These are phyloP conservation scores for Seminavis robusta DNA, from an alignment of 108 stramenopile species.

Conservation along the genomic window DNA sequence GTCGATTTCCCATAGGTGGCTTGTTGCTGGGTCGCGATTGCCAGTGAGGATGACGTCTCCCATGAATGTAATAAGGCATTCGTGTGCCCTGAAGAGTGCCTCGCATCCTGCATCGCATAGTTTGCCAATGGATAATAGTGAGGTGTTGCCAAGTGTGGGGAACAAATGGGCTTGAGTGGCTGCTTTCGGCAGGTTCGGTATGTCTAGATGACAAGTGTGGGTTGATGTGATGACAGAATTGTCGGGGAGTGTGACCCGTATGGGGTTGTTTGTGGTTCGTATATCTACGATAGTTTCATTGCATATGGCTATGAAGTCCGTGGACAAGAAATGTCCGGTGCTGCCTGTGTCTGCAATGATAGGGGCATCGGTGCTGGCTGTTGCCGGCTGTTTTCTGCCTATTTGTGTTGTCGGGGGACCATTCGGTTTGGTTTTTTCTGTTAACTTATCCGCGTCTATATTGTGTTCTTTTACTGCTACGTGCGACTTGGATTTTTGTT, in stretches of 20 bases:
- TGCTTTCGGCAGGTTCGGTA: neutral
- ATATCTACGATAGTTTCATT: neutral
- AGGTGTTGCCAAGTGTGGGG: neutral
- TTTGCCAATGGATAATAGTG: conserved; percentile 18
- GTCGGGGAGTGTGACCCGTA: neutral
- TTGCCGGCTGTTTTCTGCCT: too few species aligned
- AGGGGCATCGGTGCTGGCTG: too few species aligned
- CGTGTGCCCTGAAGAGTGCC: neutral
- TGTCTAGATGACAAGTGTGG: neutral
- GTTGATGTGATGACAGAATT: neutral
- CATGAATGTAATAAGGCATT: conserved; percentile 1
- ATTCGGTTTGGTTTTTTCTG: too few species aligned
- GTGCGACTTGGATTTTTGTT: too few species aligned
- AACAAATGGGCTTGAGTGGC: conserved; percentile 10
- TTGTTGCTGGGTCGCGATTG: conserved; percentile 1
- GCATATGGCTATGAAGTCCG: too few species aligned
- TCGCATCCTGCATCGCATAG: conserved; percentile 23
- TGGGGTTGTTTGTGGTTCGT: neutral
- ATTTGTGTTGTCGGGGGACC: too few species aligned
- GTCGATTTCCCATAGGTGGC: conserved; percentile 12
- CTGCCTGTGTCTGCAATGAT: conserved; percentile 7
- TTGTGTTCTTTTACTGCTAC: too few species aligned
- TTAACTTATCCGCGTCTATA: too few species aligned
- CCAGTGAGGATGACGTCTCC: conserved; percentile 5
- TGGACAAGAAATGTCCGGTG: neutral